Evolutionary conservation across 2,329 filamentous ascomycete species (phyloP).

Genomic region (Ascochyta fabae): DNA sequence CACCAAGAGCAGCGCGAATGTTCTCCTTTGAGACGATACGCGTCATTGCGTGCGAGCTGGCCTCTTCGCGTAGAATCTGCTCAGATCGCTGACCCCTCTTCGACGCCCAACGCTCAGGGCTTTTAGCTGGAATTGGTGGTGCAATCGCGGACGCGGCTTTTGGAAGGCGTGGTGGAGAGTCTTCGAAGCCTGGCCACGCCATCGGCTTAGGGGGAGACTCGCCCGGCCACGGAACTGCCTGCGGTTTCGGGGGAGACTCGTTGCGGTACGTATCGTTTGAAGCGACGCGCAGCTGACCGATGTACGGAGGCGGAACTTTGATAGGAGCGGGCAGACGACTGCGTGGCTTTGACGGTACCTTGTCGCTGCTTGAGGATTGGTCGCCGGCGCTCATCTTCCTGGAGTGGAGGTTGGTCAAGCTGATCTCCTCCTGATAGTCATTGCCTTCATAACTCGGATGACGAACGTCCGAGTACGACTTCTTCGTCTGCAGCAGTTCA

Average conservation of each 20-base stretch:
- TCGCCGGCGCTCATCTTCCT: slow-evolving; percentile 1
- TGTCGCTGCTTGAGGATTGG: not conserved
- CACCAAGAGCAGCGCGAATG: slow-evolving; percentile 36
- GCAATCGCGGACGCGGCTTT: slow-evolving; percentile 5
- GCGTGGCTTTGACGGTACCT: not conserved
- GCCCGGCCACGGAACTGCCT: slow-evolving; percentile 15
- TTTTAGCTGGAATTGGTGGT: slow-evolving; percentile 33
- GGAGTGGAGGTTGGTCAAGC: slow-evolving; percentile 21
- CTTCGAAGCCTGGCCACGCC: slow-evolving; percentile 18
- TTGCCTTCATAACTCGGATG: slow-evolving; percentile 36
- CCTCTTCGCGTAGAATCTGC: not conserved
- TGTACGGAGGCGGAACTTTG: slow-evolving; percentile 23
- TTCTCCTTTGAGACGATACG: slow-evolving; percentile 45
- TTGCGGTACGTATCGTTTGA: slow-evolving; percentile 8
- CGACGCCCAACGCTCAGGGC: slow-evolving; percentile 18
- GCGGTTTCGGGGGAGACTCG: not conserved
- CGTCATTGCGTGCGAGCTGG: slow-evolving; percentile 13
- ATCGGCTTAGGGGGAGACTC: slow-evolving; percentile 1
- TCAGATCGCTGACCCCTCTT: not conserved
- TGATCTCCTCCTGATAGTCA: slow-evolving; percentile 30
- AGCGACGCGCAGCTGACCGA: slow-evolving; percentile 16
- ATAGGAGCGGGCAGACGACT: slow-evolving; percentile 30
- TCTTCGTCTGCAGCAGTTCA: not conserved
- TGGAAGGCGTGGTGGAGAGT: slow-evolving; percentile 12
- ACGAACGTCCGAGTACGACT: slow-evolving; percentile 10